Base-by-base conservation (phyloP, 2,329 filamentous ascomycete species). In the Phyllosticta citriasiana region DNA sequence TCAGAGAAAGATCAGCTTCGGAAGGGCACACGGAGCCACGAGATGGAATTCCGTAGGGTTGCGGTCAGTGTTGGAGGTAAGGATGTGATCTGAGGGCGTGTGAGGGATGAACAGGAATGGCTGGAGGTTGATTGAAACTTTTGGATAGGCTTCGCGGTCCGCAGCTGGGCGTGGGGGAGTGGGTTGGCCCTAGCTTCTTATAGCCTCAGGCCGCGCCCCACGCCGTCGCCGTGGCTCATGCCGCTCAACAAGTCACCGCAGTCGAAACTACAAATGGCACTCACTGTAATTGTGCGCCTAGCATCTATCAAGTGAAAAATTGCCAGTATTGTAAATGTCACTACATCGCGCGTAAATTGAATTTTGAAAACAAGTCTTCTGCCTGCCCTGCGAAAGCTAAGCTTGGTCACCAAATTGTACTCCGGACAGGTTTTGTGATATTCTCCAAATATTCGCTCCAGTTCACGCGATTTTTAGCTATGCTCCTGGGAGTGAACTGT, bases 101-200 rank as follows among this genome's bases (percentile, higher is more conserved):
- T 33, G 30, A 10, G 26, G 25, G 6, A n/a, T 22, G 57, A 22
- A 22, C 19, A 25, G 27, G 30, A 12, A 26, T 51, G 58, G 53
- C 9, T 57, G 54, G 59, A 57, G 10, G 59, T 61, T 61, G 59
- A 54, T 53, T 57, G 59, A 61, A 61, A 61, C 59, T 61, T 61
- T 54, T 50, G 59, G 55, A 56, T 60, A 56, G 59, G 59, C 54
- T 57, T 35, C 47, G 59, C 54, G 59, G 53, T 55, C 53, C 53
- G 53, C 53, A 6, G 40, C 40, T 47, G 40, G 40, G 40, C 40
- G 40, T 47, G 40, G 40, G 33, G 40, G 40, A 47, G 40, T n/a
- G n/a, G 40, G 40, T 8, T 47, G 40, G 40, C 40, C 40, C 40
- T 47, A 47, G 40, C 40, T 47, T 47, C 40, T 47, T 40, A 12